Base-by-base conservation (phyloP, 441 rosid genomes). In the Populus tomentosa region DNA sequence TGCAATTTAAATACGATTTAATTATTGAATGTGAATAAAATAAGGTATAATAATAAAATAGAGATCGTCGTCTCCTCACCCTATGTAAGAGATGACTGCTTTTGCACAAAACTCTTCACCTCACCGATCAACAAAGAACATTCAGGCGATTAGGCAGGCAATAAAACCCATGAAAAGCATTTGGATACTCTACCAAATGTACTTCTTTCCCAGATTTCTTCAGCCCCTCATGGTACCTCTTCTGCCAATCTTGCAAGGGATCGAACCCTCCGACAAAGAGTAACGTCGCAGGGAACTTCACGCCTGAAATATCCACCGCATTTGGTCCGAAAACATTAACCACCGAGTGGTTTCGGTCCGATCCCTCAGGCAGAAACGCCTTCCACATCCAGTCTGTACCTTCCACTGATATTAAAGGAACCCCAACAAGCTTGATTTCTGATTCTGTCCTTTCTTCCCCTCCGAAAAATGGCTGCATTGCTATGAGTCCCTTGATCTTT, bases 391-490 rank as follows among this genome's bases (percentile, higher is more conserved):
- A 87, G 53, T 91, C 92, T 2, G 90, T 67, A 69, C 94, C 70
- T 6, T 62, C 63, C 73, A 84, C 56, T 3, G 90, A 81, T 0
- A 89, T 82, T 2, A 89, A 26, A 2, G 82, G 82, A 7, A 77
- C 53, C 2, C 75, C 76, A 18, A 32, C 63, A 18, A 89, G 74
- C 9, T 68, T 68, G 5, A 4, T 73, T 85, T 92, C 95, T 18
- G 94, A 82, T 30, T 85, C 90, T 5, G 94, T 90, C 53, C 93
- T 81, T 80, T 87, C 90, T 24, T 84, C 88, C 1, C 93, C 95
- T 5, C 97, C 92, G 72, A 92, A 89, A 78, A 82, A 90, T 0
- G 95, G 97, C 75, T 89, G 94, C 23, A 92, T 86, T 36, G 87
- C 67, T 32, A 92, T 26, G 0, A 90, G 8, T 20, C 97, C 97